Conservation (phyloP, 495 filamentous ascomycete genomes). For the Clohesyomyces aquaticus region DNA sequence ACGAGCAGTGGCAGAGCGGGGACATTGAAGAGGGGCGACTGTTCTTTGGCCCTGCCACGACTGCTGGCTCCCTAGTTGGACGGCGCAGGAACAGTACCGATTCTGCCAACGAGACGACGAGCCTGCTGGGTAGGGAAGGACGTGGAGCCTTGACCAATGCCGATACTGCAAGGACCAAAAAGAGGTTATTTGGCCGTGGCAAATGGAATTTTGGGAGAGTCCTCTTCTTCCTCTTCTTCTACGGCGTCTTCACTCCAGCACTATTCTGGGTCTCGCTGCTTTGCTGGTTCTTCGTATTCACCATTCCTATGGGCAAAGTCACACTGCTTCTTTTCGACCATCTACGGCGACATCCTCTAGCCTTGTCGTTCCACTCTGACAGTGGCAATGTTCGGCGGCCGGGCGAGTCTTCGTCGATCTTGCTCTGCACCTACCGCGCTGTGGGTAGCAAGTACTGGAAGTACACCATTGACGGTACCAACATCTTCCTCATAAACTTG, state of each 20-base stretch:
- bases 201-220: slow-evolving; percentile 94
- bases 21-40: slow-evolving; percentile 93
- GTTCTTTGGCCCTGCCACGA: slow-evolving; percentile 87
- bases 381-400: slow-evolving; percentile 69
- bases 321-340: slow-evolving; percentile 89
- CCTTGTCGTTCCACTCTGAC: slow-evolving; percentile 90
- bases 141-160: slow-evolving; percentile 51
- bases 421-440: slow-evolving; percentile 96
- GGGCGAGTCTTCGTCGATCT: slow-evolving; percentile 77
- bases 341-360: slow-evolving; percentile 88
- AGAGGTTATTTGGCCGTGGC: slow-evolving; percentile 89
- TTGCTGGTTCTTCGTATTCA: slow-evolving; percentile 97
- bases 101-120: slow-evolving; percentile 85
- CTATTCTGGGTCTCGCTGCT: slow-evolving; percentile 82
- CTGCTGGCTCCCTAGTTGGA: slow-evolving; percentile 76
- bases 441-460: slow-evolving; percentile 98
- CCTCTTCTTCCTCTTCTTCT: slow-evolving; percentile 97
- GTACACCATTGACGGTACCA: slow-evolving; percentile 97
- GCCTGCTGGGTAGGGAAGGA: slow-evolving; percentile 74
- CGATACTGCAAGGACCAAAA: slow-evolving; percentile 67
- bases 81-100: slow-evolving; percentile 86
- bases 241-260: slow-evolving; percentile 87
- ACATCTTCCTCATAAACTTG: slow-evolving; percentile 98
- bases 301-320: slow-evolving; percentile 97
- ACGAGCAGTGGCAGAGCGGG: slow-evolving; percentile 98